phyloP scores from a whole-genome alignment of 2,329 filamentous ascomycete species.

The Claviceps purpurea region DNA sequence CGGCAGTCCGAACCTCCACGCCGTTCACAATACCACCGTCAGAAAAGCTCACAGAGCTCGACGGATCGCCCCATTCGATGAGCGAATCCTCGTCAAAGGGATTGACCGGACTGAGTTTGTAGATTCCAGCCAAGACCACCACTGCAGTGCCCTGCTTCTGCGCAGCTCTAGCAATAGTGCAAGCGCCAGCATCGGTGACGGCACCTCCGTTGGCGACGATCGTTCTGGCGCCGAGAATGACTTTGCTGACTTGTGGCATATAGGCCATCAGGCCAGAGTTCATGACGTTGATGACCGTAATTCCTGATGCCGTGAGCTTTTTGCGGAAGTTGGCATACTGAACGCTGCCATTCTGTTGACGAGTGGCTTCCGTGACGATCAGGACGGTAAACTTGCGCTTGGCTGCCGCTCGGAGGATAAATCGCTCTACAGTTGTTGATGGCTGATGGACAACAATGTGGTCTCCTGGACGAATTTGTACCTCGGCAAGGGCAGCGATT shows the following conservation, averaged over 20 bases:
- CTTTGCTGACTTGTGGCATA: slow-evolving; percentile 92
- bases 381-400: slow-evolving; percentile 90
- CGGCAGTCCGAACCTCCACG: slow-evolving; percentile 63
- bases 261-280: slow-evolving; percentile 82
- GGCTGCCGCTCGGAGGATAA: slow-evolving; percentile 72
- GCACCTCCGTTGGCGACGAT: slow-evolving; percentile 82
- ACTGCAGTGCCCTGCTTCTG: slow-evolving; percentile 72
- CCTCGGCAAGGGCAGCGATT: slow-evolving; percentile 75
- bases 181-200: slow-evolving; percentile 71
- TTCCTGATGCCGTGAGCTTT: slow-evolving; percentile 62
- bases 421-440: slow-evolving; percentile 75
- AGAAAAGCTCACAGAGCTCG: slow-evolving; percentile 61
- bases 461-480: slow-evolving; percentile 88
- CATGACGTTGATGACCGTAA: slow-evolving; percentile 70
- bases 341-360: slow-evolving; percentile 21
- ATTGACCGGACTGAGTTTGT: slow-evolving; percentile 85
- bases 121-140: slow-evolving; percentile 79
- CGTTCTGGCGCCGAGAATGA: slow-evolving; percentile 76
- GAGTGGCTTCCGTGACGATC: slow-evolving; percentile 53
- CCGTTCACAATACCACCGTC: slow-evolving; percentile 69
- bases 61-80: slow-evolving; percentile 76
- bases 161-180: slow-evolving; percentile 72
- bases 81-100: slow-evolving; percentile 70
- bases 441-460: slow-evolving; percentile 83
- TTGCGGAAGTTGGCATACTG: slow-evolving; percentile 52